Base-by-base conservation (phyloP, 192 early-diverging fungal genomes). In the Gaertneriomyces sp. region DNA sequence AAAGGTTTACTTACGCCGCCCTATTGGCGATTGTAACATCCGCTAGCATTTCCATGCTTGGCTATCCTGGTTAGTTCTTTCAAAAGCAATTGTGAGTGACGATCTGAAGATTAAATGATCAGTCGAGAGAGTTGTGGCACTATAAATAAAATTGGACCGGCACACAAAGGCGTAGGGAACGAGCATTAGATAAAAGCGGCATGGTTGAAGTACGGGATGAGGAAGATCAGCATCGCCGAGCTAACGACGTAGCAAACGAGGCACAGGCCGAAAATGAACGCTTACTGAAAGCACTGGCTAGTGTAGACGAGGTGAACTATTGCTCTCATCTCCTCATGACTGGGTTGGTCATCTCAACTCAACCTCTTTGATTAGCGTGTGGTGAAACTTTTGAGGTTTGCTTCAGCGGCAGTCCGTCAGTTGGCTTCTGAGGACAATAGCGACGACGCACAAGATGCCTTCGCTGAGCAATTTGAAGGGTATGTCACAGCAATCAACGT, bases 241-340 rank as follows among this genome's bases (percentile, higher is more conserved):
- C 25, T 33, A 33, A 33, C 25, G 25, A 33, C 25, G 25, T 33
- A 1, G 25, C 25, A 33, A 2, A 33, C 0, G 25, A 61, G 54
- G 54, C 60, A 17, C 43, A 55, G 55, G 20, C 20, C 10, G 58
- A 63, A 8, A 56, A 63, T 56, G 54, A 56, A 56, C 54, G 39
- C 6, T 38, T 56, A 12, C 12, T 56, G 16, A 16, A 33, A 38
- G 39, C 54, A 56, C 54, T 56, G 12, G 17, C 54, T 25, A 39
- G 20, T 56, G 54, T 56, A 33, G 54, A 56, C 17, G 12, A 56
- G 54, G 54, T 56, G 39, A 38, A 16, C 12, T 0, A 38, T 3
- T 4, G 12, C 39, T 25, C 19, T 56, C 2, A 56, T 16, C n/a
- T 16, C 5, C 19, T n/a, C 11, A 49, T 12, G 11, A 49, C 47